Evolutionary conservation across 768 basidiomycete genomes (phyloP).

Genomic region (Termitomyces sp.): DNA sequence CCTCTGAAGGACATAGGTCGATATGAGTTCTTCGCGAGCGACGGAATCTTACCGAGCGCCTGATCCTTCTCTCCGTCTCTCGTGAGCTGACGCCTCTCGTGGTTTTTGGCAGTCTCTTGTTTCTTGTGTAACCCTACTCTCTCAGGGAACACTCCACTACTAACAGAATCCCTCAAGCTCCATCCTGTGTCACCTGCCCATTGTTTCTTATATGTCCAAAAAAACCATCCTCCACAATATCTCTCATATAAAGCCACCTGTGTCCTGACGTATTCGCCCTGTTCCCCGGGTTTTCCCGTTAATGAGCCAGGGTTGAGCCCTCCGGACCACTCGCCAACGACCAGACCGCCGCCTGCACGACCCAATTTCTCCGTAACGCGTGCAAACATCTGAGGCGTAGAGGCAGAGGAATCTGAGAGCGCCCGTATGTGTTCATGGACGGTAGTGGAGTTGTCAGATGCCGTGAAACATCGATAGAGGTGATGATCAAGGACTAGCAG

Average conservation of each 20-base stretch:
- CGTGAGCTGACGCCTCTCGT: constrained; percentile 15
- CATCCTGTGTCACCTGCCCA: constrained; percentile 63
- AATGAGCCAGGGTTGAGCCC: constrained; percentile 64
- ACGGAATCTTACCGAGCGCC: constrained; percentile 24
- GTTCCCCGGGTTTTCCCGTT: constrained; percentile 28
- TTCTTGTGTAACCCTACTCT: constrained; percentile 37
- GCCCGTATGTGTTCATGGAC: constrained; percentile 48
- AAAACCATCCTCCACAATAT: constrained; percentile 70
- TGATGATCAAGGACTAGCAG: constrained; percentile 75
- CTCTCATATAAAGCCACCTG: constrained; percentile 63
- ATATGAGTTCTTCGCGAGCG: background rate
- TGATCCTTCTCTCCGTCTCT: constrained; percentile 20
- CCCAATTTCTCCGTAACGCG: constrained; percentile 27
- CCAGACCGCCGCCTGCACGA: constrained; percentile 33
- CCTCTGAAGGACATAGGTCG: constrained; percentile 19
- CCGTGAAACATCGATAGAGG: constrained; percentile 76
- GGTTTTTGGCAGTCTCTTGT: constrained; percentile 14
- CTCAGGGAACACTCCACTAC: constrained; percentile 54
- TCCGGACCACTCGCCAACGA: constrained; percentile 79
- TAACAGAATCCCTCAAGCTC: constrained; percentile 62
- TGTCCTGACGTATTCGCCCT: constrained; percentile 46
- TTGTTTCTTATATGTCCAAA: constrained; percentile 81
- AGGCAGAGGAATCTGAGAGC: constrained; percentile 34
- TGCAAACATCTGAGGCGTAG: constrained; percentile 32
- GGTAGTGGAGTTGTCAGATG: constrained; percentile 44